A percentile compares a stretch with the other conserved stretches of the same genome.
Conservation (phyloP, 305 asterid species). For the Salvia sclarea region DNA sequence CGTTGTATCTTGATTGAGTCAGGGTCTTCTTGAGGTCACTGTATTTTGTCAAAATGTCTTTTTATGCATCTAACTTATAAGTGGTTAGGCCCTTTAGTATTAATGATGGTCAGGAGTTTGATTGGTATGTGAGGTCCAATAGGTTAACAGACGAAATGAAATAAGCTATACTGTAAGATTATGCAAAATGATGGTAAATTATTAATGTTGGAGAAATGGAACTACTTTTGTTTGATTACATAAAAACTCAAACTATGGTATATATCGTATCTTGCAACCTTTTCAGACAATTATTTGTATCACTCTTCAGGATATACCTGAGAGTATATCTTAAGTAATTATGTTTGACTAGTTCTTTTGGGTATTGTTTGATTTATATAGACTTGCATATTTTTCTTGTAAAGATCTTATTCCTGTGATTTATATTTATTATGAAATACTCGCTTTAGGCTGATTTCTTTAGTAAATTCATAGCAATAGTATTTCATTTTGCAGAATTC, state of each 20-base stretch:
- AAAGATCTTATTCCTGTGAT: neutral
- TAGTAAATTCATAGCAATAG: conserved; percentile 27
- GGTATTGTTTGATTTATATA: conserved; percentile 13
- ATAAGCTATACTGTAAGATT: conserved; percentile 20
- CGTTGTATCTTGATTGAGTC: conserved; percentile 19
- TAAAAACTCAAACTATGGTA: conserved; percentile 1
- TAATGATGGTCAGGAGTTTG: neutral
- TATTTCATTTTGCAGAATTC: conserved; percentile 58
- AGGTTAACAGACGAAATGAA: conserved; percentile 18
- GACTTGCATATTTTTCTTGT: conserved; percentile 13
- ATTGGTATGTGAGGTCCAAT: conserved; percentile 19
- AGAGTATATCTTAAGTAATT: neutral
- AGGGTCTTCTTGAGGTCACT: conserved; percentile 6
- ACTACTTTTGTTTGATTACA: conserved; percentile 20
- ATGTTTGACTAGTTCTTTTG: conserved; percentile 11
- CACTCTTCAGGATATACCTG: neutral
- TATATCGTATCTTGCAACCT: conserved; percentile 1
- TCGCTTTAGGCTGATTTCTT: conserved; percentile 20
- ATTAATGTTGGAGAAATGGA: neutral
- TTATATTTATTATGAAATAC: conserved; percentile 18
- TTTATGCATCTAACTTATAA: neutral
- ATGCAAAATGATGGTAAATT: conserved; percentile 2
- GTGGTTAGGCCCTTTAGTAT: conserved; percentile 2
- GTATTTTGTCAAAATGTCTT: neutral
- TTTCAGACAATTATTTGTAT: neutral